These are phyloP conservation scores for Lotus japonicus DNA, from an alignment of 306 rosid species.

Conservation along the genomic window DNA sequence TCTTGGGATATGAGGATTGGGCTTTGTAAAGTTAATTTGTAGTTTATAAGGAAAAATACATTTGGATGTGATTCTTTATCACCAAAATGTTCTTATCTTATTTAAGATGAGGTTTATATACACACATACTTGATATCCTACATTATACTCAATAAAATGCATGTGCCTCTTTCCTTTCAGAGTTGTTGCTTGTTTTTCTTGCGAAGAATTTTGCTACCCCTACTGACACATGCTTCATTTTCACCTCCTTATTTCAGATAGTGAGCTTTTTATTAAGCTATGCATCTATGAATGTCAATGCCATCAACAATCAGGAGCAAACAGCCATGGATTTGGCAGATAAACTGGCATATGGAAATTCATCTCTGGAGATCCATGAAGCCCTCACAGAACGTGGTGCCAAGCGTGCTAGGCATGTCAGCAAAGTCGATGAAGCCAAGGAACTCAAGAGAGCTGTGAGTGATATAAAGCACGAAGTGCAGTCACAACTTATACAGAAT, in stretches of 20 bases:
- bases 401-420: slow-evolving; percentile 67
- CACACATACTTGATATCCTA: too few relatives aligned
- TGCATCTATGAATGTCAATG: slow-evolving; percentile 52
- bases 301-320: slow-evolving; percentile 63
- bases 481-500: slow-evolving; percentile 68
- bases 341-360: slow-evolving; percentile 60
- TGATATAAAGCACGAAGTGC: slow-evolving; percentile 87
- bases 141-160: not conserved
- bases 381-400: slow-evolving; percentile 70
- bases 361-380: slow-evolving; percentile 58
- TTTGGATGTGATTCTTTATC: not conserved
- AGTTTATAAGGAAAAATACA: not conserved
- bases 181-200: not conserved
- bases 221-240: slow-evolving; percentile 16
- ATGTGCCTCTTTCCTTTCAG: not conserved
- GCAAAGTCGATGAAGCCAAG: slow-evolving; percentile 72
- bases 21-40: not conserved
- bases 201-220: not conserved
- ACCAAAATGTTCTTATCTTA: not conserved
- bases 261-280: slow-evolving; percentile 47
- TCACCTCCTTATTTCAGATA: slow-evolving; percentile 41
- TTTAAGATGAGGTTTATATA: too few relatives aligned
- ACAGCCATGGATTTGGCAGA: slow-evolving; percentile 93
- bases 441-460: slow-evolving; percentile 91
- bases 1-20: not conserved